A percentile compares a stretch with the other conserved stretches of the same genome.
phyloP scores from a whole-genome alignment of 2,329 filamentous ascomycete genomes.

The Cercospora canescens region DNA sequence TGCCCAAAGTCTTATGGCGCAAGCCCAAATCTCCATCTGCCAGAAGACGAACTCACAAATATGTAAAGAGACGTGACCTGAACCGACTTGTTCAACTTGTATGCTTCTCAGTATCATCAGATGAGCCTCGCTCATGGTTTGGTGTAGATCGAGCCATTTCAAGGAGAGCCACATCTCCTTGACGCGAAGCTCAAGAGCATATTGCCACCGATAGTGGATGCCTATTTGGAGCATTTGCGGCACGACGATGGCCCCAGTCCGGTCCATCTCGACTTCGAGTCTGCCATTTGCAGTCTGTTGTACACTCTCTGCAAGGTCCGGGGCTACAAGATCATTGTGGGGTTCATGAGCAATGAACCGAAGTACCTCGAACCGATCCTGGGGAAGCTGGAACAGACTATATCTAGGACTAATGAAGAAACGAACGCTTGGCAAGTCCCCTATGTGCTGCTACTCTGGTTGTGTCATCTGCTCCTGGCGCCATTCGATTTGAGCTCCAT shows the following conservation, averaged over 20 bases:
- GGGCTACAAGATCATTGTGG: slow-evolving; percentile 86
- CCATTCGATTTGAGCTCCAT: slow-evolving; percentile 91
- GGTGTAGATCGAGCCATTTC: slow-evolving; percentile 76
- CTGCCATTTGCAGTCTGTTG: slow-evolving; percentile 74
- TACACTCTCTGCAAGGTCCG: slow-evolving; percentile 94
- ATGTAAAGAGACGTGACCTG: slow-evolving; percentile 43
- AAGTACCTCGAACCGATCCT: slow-evolving; percentile 80
- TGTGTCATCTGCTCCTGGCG: slow-evolving; percentile 57
- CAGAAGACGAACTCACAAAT: slow-evolving; percentile 36
- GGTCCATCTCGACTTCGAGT: slow-evolving; percentile 50
- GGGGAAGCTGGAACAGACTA: slow-evolving; percentile 66
- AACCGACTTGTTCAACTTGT: slow-evolving; percentile 40
- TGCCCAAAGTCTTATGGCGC: slow-evolving; percentile 47
- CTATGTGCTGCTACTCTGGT: slow-evolving; percentile 85
- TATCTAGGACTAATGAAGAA: slow-evolving; percentile 26
- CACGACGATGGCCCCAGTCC: slow-evolving; percentile 3
- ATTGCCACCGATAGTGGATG: slow-evolving; percentile 71
- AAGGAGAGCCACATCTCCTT: slow-evolving; percentile 91
- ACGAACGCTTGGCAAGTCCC: slow-evolving; percentile 72
- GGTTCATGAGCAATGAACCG: slow-evolving; percentile 89
- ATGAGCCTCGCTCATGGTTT: slow-evolving; percentile 21
- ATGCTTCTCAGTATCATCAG: slow-evolving; percentile 11
- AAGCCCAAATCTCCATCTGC: slow-evolving; percentile 24
- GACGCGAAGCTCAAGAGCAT: slow-evolving; percentile 78
- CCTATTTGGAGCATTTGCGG: slow-evolving; percentile 68